Evolutionary conservation across 768 basidiomycete species (phyloP), one percentile per base, ranked within the genome.

Genomic region (Asterophora lycoperdoides): DNA sequence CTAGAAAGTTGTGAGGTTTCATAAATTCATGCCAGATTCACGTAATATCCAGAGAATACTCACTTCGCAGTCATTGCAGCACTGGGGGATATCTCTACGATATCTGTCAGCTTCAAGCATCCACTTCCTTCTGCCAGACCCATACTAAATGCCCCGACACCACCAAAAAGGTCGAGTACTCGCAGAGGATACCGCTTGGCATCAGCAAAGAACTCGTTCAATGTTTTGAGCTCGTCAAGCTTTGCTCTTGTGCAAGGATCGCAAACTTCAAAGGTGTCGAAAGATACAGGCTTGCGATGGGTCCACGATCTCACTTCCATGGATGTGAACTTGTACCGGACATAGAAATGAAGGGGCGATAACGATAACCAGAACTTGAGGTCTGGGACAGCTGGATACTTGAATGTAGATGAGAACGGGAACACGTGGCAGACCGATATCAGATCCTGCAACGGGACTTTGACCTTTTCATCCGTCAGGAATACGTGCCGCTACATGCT

Each of bases 1-100:
- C 81, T 84, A 49, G 48, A 53, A 13, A 32, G 29, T 36, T 20
- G 11, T 41, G 44, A 52, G 30, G 6, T 23, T 32, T 35, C 10
- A n/a, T n/a, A n/a, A n/a, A n/a, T n/a, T n/a, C n/a, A 39, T 37
- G 32, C 46, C n/a, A 49, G 41, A 54, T 40, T 33, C 35, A 29
- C 41, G 7, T 14, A 34, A 19, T 11, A 4, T 18, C 15, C 1
- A 33, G 32, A 33, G 26, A 1, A 26, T 26, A 62, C 77, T 44
- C 56, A 86, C 89, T 65, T 67, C 13, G 85, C 67, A 1, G 89
- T 87, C 49, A 67, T 66, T 0, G 84, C 83, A 7, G 90, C 86
- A 60, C 84, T 86, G 0, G 88, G 86, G n/a, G 78, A 71, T 17
- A 88, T 81, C 55, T 92, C 89, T 37, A 89, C 65, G 0, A 81